Base-by-base conservation (phyloP, 192 early-diverging fungal species). In the Gigaspora rosea region DNA sequence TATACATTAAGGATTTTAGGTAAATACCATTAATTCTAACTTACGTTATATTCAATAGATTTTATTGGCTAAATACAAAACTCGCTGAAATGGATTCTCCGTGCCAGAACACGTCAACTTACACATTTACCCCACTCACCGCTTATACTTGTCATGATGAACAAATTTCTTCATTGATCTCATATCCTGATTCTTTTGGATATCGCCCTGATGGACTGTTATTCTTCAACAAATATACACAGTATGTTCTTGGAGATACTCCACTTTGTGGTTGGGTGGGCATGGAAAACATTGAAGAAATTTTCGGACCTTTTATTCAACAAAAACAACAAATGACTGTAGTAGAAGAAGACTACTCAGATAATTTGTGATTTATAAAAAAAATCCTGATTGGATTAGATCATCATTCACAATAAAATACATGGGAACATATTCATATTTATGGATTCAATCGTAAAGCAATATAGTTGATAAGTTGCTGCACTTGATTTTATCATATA, bases 181-280 rank as follows among this genome's bases (percentile, higher is more conserved):
- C 22, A 41, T n/a, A 67, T 48, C 50, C 64, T 66, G 13, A 57
- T 56, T 33, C 27, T 46, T 76, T 76, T 67, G 75, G 75, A 76
- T 76, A 82, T 63, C 73, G 77, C 3, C 78, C 84, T 1, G 88
- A 86, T 71, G 88, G 88, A 10, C 68, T 88, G 8, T 75, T 89
- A 8, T 85, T 89, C 35, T 89, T 86, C 78, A 86, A 88, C 72
- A 79, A 81, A 48, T 75, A 82, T 61, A 82, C 88, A 3, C 84
- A 88, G 67, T 89, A 89, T 62, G 86, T 81, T 0, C 58, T 84
- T 15, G 88, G 88, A 11, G 79, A 80, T 13, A 89, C 88, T 3
- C 88, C 88, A 8, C 76, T 89, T 12, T 86, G 85, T 62, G 83
- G 86, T 18, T 89, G 88, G 88, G 80, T 88, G 8, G 71, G 83